Evolutionary conservation across 2,329 filamentous ascomycete species (phyloP).

Genomic region (Helotiales sp.): DNA sequence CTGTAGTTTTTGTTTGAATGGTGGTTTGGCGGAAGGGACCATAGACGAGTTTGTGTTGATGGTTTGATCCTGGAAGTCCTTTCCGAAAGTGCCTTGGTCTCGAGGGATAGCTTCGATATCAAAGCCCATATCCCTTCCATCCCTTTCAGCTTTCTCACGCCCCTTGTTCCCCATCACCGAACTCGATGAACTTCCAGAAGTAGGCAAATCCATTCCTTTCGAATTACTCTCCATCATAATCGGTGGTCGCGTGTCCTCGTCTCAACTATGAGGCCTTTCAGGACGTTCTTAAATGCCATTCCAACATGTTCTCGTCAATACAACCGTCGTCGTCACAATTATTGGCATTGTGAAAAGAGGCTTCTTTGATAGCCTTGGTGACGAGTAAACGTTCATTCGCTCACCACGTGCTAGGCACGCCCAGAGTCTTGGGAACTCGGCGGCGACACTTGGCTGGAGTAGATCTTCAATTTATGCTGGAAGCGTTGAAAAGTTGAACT

Average conservation of each 20-base stretch:
- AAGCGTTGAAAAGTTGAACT: too few relatives aligned
- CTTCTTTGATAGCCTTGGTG: neutral
- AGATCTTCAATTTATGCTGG: too few relatives aligned
- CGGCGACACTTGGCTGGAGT: neutral
- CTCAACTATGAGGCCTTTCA: neutral
- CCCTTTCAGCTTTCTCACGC: neutral
- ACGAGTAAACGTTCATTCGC: neutral
- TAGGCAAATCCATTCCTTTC: neutral
- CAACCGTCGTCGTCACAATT: neutral
- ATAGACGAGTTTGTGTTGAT: constrained; percentile 8
- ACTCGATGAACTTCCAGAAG: constrained; percentile 3
- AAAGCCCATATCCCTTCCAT: neutral
- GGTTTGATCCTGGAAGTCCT: constrained; percentile 4
- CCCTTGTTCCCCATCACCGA: neutral
- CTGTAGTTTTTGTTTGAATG: constrained; percentile 18
- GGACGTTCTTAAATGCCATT: neutral
- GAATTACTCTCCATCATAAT: constrained; percentile 4
- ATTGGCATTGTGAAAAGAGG: neutral
- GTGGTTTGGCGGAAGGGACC: constrained; percentile 7
- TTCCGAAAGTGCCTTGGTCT: constrained; percentile 15
- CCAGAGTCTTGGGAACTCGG: neutral
- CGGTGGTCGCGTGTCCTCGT: neutral
- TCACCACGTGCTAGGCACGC: neutral
- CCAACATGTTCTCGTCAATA: neutral
- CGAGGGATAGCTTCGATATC: neutral